phyloP scores from a whole-genome alignment of 139 green algal species.

The Diplosphaera chodatii region DNA sequence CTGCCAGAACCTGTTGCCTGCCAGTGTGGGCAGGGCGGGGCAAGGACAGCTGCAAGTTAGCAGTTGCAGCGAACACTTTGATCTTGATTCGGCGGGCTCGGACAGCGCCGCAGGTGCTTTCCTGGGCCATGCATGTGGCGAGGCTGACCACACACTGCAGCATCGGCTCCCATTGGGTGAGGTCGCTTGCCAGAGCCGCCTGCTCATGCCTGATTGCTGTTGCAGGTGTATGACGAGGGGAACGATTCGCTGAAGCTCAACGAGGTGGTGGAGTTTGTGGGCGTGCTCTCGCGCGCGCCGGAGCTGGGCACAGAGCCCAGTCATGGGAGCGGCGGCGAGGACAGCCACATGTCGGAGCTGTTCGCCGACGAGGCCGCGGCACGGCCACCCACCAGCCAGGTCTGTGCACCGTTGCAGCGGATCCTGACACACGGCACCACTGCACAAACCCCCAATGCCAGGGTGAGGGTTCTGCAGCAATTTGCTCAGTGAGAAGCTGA shows the following conservation, averaged over 20 bases:
- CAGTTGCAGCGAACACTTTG: no score
- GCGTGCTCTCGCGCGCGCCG: slow-evolving; percentile 35
- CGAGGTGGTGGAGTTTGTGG: slow-evolving; percentile 57
- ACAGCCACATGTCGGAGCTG: slow-evolving; percentile 7
- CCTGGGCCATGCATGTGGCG: no score
- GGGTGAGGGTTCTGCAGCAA: background rate
- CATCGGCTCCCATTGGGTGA: no score
- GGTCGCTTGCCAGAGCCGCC: background rate
- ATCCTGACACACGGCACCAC: no score
- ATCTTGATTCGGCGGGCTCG: no score
- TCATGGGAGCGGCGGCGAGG: slow-evolving; percentile 13
- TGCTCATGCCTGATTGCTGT: background rate
- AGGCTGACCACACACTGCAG: background rate
- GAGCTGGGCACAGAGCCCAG: slow-evolving; percentile 27
- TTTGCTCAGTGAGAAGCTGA: no score
- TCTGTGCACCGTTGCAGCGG: no score
- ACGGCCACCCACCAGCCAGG: slow-evolving; percentile 47
- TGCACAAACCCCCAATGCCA: no score
- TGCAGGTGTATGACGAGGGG: slow-evolving; percentile 40
- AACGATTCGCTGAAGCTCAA: slow-evolving; percentile 50
- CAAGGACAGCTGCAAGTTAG: no score
- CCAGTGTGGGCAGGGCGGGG: no score
- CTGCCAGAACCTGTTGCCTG: no score
- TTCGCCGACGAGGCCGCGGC: slow-evolving; percentile 30
- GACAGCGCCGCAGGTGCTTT: no score